phyloP scores from a whole-genome alignment of 2,329 filamentous ascomycete genomes.

The Ophiocordyceps unilateralis region DNA sequence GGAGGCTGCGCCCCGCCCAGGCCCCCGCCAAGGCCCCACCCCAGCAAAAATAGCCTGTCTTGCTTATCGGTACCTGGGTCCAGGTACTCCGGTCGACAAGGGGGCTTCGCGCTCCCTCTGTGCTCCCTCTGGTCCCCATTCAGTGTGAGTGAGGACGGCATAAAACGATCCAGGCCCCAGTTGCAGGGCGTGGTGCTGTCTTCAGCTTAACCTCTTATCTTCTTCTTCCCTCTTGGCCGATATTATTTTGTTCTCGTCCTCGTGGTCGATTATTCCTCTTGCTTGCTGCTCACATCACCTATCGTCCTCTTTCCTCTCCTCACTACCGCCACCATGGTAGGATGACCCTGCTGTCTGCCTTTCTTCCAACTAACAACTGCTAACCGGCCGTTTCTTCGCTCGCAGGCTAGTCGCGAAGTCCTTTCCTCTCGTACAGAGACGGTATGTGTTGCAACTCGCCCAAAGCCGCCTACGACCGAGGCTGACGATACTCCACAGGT shows the following conservation, averaged over 20 bases:
- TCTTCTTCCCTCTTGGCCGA: background rate
- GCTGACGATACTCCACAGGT: conserved; percentile 38
- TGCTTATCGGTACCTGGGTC: background rate
- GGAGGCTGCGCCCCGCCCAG: background rate
- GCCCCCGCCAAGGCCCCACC: background rate
- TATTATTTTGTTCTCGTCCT: too few species aligned
- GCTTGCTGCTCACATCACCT: too few species aligned
- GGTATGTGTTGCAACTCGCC: conserved; percentile 8
- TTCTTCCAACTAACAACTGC: too few species aligned
- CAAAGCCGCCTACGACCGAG: background rate
- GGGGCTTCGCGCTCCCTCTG: background rate
- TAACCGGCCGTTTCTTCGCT: background rate
- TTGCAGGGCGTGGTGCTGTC: background rate
- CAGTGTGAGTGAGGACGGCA: background rate
- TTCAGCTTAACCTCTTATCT: background rate
- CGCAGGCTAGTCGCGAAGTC: conserved; percentile 11
- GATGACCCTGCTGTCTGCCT: background rate
- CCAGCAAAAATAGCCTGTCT: background rate
- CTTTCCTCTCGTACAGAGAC: conserved; percentile 16
- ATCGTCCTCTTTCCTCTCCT: background rate
- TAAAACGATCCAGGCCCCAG: background rate
- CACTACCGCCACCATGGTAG: conserved; percentile 7
- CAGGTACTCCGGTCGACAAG: too few species aligned
- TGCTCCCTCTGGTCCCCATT: background rate
- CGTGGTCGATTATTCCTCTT: too few species aligned